phyloP scores from a whole-genome alignment of 2,329 filamentous ascomycete genomes.

The Cadophora sp. region DNA sequence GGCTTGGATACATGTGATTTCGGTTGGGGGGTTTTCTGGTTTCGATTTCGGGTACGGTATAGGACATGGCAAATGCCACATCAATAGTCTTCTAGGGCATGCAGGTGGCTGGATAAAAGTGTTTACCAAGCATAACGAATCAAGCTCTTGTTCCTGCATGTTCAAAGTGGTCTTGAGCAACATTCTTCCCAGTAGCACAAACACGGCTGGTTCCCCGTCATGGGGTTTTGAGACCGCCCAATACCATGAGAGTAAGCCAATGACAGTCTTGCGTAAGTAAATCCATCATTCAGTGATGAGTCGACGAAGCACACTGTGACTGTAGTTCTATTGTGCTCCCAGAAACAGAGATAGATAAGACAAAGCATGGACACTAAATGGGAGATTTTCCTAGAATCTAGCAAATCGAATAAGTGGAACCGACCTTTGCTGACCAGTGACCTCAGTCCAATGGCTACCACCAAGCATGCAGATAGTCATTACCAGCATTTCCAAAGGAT shows the following conservation, averaged over 20 bases:
- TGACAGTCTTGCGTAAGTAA: background rate
- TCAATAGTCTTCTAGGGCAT: background rate
- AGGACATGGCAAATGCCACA: background rate
- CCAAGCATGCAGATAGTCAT: background rate
- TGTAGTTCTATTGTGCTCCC: background rate
- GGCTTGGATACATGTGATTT: background rate
- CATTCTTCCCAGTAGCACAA: background rate
- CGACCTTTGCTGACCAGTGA: background rate
- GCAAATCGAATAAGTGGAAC: background rate
- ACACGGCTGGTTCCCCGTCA: background rate
- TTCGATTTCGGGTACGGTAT: background rate
- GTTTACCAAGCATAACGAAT: background rate
- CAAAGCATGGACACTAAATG: background rate
- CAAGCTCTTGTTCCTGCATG: background rate
- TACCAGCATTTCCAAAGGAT: background rate
- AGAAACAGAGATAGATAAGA: background rate
- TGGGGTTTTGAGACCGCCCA: background rate
- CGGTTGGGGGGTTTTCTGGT: conserved; percentile 1
- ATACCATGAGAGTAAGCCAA: background rate
- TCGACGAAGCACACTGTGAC: background rate
- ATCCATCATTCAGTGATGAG: background rate
- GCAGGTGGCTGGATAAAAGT: background rate
- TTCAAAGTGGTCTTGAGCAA: background rate
- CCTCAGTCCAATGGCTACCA: background rate
- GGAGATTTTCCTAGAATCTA: background rate